Percentiles rank a stretch among this genome's conserved stretches.
These are phyloP conservation scores for Colletotrichum brevisporum DNA, from an alignment of 2,329 filamentous ascomycete species.

Conservation along the genomic window DNA sequence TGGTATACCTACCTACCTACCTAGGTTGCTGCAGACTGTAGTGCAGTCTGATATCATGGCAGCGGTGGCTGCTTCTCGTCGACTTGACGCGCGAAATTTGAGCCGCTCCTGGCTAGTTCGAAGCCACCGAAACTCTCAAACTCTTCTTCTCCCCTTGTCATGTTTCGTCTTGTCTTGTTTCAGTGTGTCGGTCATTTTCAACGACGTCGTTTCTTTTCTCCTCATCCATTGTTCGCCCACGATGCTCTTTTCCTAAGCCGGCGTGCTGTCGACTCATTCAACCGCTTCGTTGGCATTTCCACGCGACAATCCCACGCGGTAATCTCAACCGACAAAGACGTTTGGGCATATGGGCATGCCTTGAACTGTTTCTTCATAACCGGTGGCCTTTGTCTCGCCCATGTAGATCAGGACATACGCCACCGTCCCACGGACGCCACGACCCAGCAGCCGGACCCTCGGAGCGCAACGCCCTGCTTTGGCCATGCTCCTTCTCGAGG, in stretches of 20 bases:
- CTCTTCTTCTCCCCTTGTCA: not conserved
- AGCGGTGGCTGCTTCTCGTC: not conserved
- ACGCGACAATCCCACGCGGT: not conserved
- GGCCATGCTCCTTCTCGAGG: not conserved
- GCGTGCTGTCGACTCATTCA: not conserved
- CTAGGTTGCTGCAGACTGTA: too few species aligned
- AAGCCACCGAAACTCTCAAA: not conserved
- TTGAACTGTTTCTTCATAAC: not conserved
- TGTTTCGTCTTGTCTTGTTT: conserved; percentile 13
- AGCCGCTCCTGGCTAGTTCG: conserved; percentile 5
- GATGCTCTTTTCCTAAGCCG: not conserved
- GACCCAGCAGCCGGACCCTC: not conserved
- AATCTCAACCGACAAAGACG: conserved; percentile 11
- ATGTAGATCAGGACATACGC: not conserved
- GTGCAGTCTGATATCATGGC: too few species aligned
- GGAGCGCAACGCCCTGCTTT: conserved; percentile 12
- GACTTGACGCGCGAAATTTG: not conserved
- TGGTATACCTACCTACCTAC: too few species aligned
- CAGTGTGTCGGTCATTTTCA: not conserved
- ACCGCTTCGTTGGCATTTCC: not conserved
- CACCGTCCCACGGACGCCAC: not conserved
- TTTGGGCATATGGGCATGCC: not conserved
- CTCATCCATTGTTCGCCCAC: not conserved
- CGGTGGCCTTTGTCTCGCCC: not conserved
- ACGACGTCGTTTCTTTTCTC: conserved; percentile 2